phyloP scores from a whole-genome alignment of 345 rosid species.

The Camelina neglecta region DNA sequence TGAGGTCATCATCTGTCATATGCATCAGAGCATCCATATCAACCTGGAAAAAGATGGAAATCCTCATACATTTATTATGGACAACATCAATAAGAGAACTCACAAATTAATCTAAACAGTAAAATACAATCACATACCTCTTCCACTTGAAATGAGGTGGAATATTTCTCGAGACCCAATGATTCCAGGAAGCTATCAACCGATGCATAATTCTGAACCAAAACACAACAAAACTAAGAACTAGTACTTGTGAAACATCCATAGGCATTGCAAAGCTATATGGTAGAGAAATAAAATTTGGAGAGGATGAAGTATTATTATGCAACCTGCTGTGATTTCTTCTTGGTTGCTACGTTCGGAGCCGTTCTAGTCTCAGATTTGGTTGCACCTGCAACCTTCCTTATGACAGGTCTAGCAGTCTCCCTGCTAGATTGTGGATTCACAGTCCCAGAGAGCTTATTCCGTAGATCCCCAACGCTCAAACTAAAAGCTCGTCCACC shows the following conservation, averaged over 20 bases:
- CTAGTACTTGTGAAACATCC: background rate
- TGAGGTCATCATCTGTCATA: conserved; percentile 96
- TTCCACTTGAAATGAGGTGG: conserved; percentile 85
- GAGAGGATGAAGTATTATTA: conserved; percentile 15
- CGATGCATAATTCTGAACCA: conserved; percentile 60
- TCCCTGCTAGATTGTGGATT: conserved; percentile 52
- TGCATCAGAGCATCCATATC: conserved; percentile 95
- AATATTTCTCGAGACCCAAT: conserved; percentile 82
- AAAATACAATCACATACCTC: conserved; percentile 60
- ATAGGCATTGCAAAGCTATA: background rate
- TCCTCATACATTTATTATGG: no score
- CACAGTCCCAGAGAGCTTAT: conserved; percentile 71
- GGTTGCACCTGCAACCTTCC: conserved; percentile 56
- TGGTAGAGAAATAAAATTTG: background rate
- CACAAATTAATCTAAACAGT: background rate
- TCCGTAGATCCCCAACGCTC: conserved; percentile 69
- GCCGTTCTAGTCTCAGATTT: conserved; percentile 55
- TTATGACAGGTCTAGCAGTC: conserved; percentile 54
- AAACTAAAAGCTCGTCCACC: conserved; percentile 53
- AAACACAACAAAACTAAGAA: conserved; percentile 8
- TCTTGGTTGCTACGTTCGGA: conserved; percentile 48
- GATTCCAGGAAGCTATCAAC: conserved; percentile 77
- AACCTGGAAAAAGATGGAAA: conserved; percentile 58
- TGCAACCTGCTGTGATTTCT: conserved; percentile 62
- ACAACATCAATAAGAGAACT: background rate